Evolutionary conservation across 352 stramenopile genomes (phyloP).

Genomic region (Globisporangium yorkense): DNA sequence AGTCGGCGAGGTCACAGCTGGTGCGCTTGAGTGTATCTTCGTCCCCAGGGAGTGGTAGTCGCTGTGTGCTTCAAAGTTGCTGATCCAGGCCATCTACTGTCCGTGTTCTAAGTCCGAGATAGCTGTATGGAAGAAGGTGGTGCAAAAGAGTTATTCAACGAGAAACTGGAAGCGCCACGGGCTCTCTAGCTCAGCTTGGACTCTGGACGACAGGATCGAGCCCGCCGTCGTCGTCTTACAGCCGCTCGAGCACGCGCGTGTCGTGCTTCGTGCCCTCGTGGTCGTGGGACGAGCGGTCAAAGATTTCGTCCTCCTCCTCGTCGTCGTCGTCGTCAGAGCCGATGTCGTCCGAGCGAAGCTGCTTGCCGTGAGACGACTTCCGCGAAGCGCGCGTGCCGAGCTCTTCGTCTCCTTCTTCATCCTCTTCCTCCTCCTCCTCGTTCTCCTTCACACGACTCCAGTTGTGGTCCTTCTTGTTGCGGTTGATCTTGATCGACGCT

Average conservation of each 20-base stretch:
- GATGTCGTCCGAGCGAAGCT: conserved; percentile 20
- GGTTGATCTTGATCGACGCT: conserved; percentile 58
- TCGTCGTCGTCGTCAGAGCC: conserved; percentile 25
- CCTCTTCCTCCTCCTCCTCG: conserved; percentile 66
- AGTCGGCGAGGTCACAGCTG: no score
- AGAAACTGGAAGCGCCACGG: background rate
- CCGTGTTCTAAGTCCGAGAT: no score
- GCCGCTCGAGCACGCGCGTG: conserved; percentile 43
- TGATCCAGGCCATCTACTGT: no score
- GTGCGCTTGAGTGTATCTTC: no score
- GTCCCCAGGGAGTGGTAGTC: no score
- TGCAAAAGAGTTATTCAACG: background rate
- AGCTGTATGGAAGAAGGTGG: no score
- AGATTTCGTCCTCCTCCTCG: conserved; percentile 73
- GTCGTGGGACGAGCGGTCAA: conserved; percentile 37
- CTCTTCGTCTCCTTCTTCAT: conserved; percentile 49
- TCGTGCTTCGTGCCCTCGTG: conserved; percentile 45
- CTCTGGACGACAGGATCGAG: background rate
- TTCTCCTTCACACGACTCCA: conserved; percentile 70
- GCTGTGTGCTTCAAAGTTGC: no score
- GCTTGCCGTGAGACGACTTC: conserved; percentile 16
- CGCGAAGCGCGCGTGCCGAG: conserved; percentile 14
- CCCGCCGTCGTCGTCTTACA: conserved; percentile 23
- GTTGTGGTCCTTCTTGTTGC: conserved; percentile 41
- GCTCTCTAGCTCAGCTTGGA: background rate